A percentile compares a stretch with the other conserved stretches of the same genome.
Evolutionary conservation across 2,329 filamentous ascomycete species (phyloP).

Genomic region (Myriosclerotinia scirpicola): DNA sequence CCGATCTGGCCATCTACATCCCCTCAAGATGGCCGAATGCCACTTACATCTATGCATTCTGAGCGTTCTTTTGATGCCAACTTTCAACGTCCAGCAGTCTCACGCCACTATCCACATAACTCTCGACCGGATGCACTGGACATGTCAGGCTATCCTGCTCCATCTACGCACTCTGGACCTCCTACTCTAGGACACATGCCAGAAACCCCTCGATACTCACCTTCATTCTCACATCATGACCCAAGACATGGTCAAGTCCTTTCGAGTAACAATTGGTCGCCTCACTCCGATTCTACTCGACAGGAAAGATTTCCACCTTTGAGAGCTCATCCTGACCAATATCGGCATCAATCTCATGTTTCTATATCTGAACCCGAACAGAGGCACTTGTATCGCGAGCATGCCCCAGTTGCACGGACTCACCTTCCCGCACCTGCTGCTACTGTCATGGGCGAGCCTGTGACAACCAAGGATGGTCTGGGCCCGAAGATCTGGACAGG

Average conservation of each 20-base stretch:
- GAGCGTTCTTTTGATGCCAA: conserved; percentile 37
- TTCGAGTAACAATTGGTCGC: conserved; percentile 36
- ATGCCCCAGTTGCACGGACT: conserved; percentile 28
- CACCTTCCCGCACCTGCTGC: conserved; percentile 35
- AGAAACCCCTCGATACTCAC: conserved; percentile 39
- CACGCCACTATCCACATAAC: conserved; percentile 31
- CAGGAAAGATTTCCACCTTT: conserved; percentile 37
- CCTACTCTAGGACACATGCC: conserved; percentile 25
- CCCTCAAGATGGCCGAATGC: conserved; percentile 34
- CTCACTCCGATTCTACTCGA: conserved; percentile 33
- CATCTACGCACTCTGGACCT: conserved; percentile 28
- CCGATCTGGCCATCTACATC: conserved; percentile 37
- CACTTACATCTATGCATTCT: conserved; percentile 33
- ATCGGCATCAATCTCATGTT: conserved; percentile 25
- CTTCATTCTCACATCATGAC: conserved; percentile 29
- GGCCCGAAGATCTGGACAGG: conserved; percentile 71
- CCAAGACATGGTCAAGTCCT: conserved; percentile 28
- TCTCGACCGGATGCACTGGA: conserved; percentile 35
- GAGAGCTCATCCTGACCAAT: conserved; percentile 32
- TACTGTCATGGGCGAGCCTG: conserved; percentile 33
- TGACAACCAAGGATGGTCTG: conserved; percentile 55
- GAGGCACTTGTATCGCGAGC: conserved; percentile 33
- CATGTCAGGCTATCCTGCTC: conserved; percentile 34
- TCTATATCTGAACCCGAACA: conserved; percentile 33
- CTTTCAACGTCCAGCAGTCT: conserved; percentile 32